phyloP scores from a whole-genome alignment of 805 yeast species.

The Myxozyma kluyveri region DNA sequence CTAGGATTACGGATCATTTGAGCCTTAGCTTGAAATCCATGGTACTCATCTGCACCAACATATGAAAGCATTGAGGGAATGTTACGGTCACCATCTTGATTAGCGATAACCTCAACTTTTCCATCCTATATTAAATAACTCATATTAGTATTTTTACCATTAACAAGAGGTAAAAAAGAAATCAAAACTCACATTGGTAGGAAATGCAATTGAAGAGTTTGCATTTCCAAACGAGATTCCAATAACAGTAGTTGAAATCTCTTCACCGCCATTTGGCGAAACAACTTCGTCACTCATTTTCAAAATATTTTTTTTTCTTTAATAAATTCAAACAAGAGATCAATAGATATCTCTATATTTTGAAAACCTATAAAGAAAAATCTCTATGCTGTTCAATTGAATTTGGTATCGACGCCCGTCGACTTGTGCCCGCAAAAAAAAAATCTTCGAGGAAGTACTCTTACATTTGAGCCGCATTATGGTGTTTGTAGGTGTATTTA shows the following conservation, averaged over 20 bases:
- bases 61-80: slow-evolving; percentile 91
- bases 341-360: too few species aligned
- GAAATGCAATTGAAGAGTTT: slow-evolving; percentile 88
- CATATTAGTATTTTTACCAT: background rate
- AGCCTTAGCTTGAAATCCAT: slow-evolving; percentile 92
- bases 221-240: slow-evolving; percentile 98
- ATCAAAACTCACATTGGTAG: slow-evolving; percentile 37
- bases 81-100: slow-evolving; percentile 97
- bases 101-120: slow-evolving; percentile 93
- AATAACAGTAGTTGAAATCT: slow-evolving; percentile 54
- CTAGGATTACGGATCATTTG: slow-evolving; percentile 87
- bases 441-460: too few species aligned
- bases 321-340: too few species aligned
- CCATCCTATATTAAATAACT: slow-evolving; percentile 57
- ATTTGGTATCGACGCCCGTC: too few species aligned
- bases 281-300: background rate
- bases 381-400: too few species aligned
- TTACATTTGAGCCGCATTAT: too few species aligned
- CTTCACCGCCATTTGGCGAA: slow-evolving; percentile 2
- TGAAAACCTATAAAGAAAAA: too few species aligned
- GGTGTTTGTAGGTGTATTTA: too few species aligned
- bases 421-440: too few species aligned
- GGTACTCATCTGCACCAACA: slow-evolving; percentile 93
- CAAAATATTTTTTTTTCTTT: too few species aligned
- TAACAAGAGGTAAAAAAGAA: background rate